Evolutionary conservation across 139 green algal genomes (phyloP).

Genomic region (Coelastrella sp.): DNA sequence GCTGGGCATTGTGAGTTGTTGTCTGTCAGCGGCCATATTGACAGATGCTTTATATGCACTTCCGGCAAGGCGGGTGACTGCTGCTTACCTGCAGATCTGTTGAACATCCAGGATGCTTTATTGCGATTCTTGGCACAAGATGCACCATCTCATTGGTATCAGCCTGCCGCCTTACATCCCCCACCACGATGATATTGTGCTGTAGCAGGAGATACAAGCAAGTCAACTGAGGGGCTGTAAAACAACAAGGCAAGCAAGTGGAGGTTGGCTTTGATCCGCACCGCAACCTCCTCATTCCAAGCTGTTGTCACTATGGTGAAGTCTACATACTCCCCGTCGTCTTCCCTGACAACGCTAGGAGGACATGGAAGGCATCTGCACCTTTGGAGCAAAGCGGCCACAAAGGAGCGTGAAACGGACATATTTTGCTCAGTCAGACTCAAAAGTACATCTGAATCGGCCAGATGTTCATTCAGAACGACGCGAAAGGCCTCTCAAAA

Average conservation of each 20-base stretch:
- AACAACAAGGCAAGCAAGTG: not conserved
- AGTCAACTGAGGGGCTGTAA: not conserved
- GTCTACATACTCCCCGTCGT: not conserved
- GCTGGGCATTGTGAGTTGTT: too few relatives aligned
- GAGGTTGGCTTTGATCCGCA: not conserved
- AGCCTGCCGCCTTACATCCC: not conserved
- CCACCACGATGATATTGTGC: constrained; percentile 26
- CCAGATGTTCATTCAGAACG: too few relatives aligned
- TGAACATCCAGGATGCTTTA: not conserved
- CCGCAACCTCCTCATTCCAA: constrained; percentile 33
- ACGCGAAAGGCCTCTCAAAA: too few relatives aligned
- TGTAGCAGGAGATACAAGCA: not conserved
- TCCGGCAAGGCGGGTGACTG: not conserved
- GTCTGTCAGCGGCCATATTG: not conserved
- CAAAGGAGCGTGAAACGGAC: constrained; percentile 1
- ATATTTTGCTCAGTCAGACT: too few relatives aligned
- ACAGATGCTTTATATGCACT: not conserved
- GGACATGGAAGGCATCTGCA: constrained; percentile 24
- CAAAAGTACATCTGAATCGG: too few relatives aligned
- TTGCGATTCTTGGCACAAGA: not conserved
- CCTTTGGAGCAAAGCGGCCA: not conserved
- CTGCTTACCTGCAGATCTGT: constrained; percentile 38
- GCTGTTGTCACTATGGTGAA: constrained; percentile 10
- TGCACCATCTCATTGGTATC: constrained; percentile 8
- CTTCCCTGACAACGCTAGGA: not conserved